Conservation (phyloP, 208 protist species). For the Porcisia hertigi region DNA sequence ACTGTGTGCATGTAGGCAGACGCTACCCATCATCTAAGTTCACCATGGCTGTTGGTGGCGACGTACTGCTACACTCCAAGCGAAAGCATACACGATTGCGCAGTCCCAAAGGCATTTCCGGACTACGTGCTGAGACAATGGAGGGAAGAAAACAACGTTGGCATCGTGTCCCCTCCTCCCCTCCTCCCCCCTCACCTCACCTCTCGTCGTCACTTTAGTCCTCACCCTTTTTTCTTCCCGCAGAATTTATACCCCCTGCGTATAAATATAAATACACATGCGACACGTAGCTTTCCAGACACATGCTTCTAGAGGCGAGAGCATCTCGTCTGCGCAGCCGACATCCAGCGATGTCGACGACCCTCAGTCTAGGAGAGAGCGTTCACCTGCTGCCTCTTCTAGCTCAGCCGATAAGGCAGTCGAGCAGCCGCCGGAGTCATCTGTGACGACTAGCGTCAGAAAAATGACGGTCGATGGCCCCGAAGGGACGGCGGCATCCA, state of each 20-base stretch:
- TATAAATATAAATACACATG: neutral
- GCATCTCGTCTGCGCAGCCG: neutral
- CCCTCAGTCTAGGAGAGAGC: neutral
- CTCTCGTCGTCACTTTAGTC: too few relatives aligned
- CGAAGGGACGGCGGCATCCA: neutral
- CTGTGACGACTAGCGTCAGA: neutral
- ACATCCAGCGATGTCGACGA: neutral
- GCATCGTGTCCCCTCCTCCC: neutral
- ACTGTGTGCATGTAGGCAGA: neutral
- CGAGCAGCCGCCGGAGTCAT: neutral
- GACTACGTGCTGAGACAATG: neutral
- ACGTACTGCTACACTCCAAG: neutral
- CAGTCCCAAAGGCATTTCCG: neutral
- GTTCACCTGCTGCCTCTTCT: neutral
- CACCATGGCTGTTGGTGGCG: neutral
- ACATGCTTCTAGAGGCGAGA: neutral
- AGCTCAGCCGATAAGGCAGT: neutral
- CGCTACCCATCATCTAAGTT: too few relatives aligned
- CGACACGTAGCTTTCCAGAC: neutral
- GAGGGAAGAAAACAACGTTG: neutral
- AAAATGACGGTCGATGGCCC: neutral
- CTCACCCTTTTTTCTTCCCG: constrained; percentile 1
- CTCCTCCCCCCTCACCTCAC: neutral
- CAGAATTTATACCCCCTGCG: neutral
- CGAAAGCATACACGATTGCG: neutral